Base-by-base conservation (phyloP, 306 rosid species). In the Arachis stenosperma region DNA sequence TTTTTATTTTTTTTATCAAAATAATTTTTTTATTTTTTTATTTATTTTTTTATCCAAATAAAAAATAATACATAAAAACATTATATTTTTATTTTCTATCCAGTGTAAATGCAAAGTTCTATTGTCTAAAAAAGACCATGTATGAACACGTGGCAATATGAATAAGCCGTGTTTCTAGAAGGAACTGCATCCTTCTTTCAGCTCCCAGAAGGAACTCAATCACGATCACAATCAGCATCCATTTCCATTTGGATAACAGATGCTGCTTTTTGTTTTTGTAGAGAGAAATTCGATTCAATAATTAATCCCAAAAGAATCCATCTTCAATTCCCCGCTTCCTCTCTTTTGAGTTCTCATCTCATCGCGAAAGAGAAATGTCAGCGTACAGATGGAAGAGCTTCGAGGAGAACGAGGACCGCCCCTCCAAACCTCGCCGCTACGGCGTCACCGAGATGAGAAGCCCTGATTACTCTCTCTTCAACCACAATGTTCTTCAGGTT, bases 381-480 rank as follows among this genome's bases (percentile, higher is more conserved):
- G 88, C 86, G 8, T 86, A 76, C 83, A 50, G 75, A 76, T 91
- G 97, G 97, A 93, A 93, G 81, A 84, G 15, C 79, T 93, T 88
- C 84, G 85, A 75, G 39, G 94, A 88, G 78, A 83, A 91, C 83
- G 91, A 94, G 73, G 98, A 94, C 58, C 91, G 98, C 5, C 98
- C 94, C 6, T 80, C 82, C 65, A 94, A 94, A 81, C 97, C 98
- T 70, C 96, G 95, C 11, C 74, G 83, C 66, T 91, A 64, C 50
- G 98, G 98, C 65, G 89, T 94, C 78, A 94, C 96, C 9, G 97
- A 94, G 65, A 89, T 91, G 87, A 75, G 90, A 79, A 83, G 91
- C 65, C 97, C 96, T 33, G 71, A 86, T 73, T 83, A 81, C 81
- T 53, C 76, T 63, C 84, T 88, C 57, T 81, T 87, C 10, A 78